Conservation (phyloP, 1,139 yeast species). For the Yamadazyma trypodendri region DNA sequence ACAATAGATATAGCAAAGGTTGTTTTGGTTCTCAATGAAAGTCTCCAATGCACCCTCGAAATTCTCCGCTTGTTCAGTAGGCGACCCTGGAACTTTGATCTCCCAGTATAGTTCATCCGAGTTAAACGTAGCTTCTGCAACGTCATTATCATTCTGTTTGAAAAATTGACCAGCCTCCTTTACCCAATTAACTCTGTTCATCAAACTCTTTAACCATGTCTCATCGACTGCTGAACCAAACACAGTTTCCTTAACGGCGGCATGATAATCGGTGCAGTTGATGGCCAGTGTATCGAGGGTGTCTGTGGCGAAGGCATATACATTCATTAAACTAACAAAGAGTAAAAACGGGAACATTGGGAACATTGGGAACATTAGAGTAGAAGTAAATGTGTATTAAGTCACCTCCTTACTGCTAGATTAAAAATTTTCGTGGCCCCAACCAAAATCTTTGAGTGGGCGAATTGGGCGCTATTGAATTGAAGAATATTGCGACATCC, state of each 20-base stretch:
- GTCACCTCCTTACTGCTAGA: slow-evolving; percentile 2
- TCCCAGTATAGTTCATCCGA: slow-evolving; percentile 5
- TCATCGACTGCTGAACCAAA: slow-evolving; percentile 5
- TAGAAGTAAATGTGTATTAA: slow-evolving; percentile 5
- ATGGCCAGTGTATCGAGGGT: slow-evolving; percentile 4
- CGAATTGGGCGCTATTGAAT: no score
- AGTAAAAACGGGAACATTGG: slow-evolving; percentile 5
- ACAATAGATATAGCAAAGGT: slow-evolving; percentile 4
- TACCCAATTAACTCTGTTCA: slow-evolving; percentile 4
- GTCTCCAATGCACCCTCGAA: slow-evolving; percentile 6
- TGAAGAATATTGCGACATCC: no score
- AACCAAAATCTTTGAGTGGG: not conserved
- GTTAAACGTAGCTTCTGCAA: slow-evolving; percentile 4
- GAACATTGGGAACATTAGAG: slow-evolving; percentile 4
- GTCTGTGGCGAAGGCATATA: slow-evolving; percentile 5
- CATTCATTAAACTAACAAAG: slow-evolving; percentile 4
- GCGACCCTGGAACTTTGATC: slow-evolving; percentile 5
- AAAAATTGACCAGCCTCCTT: slow-evolving; percentile 2
- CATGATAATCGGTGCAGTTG: slow-evolving; percentile 4
- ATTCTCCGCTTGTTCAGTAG: slow-evolving; percentile 6
- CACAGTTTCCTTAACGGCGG: slow-evolving; percentile 5
- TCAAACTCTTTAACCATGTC: slow-evolving; percentile 4
- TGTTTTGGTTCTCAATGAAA: slow-evolving; percentile 5
- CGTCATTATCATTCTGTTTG: slow-evolving; percentile 1
- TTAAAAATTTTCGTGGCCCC: not conserved